A percentile compares a stretch with the other conserved stretches of the same genome.
Conservation (phyloP, 192 early-diverging fungal genomes). For the Endogone sp. region DNA sequence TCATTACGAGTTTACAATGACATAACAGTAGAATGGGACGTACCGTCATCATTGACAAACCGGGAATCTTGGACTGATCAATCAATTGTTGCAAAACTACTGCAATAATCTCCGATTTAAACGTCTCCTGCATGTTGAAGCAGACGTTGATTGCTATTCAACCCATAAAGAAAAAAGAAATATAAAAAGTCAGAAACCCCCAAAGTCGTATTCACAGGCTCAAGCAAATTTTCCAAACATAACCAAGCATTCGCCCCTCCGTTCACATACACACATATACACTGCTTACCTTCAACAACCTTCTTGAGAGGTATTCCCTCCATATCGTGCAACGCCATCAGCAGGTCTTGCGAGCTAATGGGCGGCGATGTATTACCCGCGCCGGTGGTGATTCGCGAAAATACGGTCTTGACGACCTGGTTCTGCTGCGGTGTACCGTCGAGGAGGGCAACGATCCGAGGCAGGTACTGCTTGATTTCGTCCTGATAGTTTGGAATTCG, state of each 20-base stretch:
- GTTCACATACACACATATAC: no score
- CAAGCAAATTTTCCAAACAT: no score
- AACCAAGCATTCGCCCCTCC: no score
- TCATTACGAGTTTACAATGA: background rate
- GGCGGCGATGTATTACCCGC: conserved; percentile 22
- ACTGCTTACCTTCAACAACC: conserved; percentile 71
- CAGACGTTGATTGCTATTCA: conserved; percentile 67
- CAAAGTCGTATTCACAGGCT: no score
- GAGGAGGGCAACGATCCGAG: conserved; percentile 56
- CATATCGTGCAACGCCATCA: conserved; percentile 67
- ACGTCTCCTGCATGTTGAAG: conserved; percentile 60
- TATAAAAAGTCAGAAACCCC: background rate
- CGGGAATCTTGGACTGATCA: conserved; percentile 62
- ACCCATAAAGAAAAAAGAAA: conserved; percentile 5
- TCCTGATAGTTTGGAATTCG: conserved; percentile 21
- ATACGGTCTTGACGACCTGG: conserved; percentile 56
- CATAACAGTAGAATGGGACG: conserved; percentile 4
- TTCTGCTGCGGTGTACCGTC: conserved; percentile 60
- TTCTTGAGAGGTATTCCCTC: conserved; percentile 58
- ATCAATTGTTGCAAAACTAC: conserved; percentile 63
- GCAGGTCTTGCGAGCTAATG: conserved; percentile 60
- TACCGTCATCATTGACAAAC: conserved; percentile 74
- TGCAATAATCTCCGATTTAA: conserved; percentile 65
- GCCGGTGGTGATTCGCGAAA: conserved; percentile 53
- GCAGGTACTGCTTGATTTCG: conserved; percentile 54